Evolutionary conservation across 1,284 basidiomycete species (phyloP).

Genomic region (Apiotrichum laibachii): DNA sequence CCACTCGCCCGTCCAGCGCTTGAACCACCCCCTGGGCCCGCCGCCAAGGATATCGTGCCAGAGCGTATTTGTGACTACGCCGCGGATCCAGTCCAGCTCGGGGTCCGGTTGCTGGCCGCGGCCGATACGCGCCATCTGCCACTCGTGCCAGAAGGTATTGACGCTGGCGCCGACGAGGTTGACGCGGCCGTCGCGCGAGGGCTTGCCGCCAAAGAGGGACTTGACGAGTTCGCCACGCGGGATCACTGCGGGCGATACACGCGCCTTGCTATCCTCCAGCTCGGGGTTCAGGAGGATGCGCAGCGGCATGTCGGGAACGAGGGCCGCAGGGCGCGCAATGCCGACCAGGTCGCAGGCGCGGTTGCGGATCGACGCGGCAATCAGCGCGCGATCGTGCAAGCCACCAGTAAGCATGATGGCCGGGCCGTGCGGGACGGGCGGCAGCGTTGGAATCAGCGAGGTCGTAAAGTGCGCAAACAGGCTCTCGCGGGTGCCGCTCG

Average conservation of each 20-base stretch:
- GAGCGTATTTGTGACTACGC: constrained; percentile 27
- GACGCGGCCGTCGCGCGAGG: constrained; percentile 10
- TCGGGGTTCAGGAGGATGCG: constrained; percentile 34
- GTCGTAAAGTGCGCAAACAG: constrained; percentile 45
- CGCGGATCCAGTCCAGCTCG: constrained; percentile 34
- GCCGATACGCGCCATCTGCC: constrained; percentile 43
- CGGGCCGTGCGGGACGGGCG: constrained; percentile 37
- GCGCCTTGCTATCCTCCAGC: constrained; percentile 23
- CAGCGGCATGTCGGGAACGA: constrained; percentile 33
- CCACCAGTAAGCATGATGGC: constrained; percentile 47
- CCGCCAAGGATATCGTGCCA: constrained; percentile 37
- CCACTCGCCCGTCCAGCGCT: constrained; percentile 15
- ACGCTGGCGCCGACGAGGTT: constrained; percentile 45
- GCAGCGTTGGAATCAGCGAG: constrained; percentile 34
- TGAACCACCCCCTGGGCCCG: constrained; percentile 25
- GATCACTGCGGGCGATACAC: constrained; percentile 33
- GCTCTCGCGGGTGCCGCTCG: constrained; percentile 31
- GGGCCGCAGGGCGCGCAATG: constrained; percentile 42
- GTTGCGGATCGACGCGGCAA: constrained; percentile 31
- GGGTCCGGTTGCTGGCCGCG: constrained; percentile 38
- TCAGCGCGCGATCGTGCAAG: constrained; percentile 38
- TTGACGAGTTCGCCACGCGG: constrained; percentile 26
- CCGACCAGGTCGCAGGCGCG: constrained; percentile 43
- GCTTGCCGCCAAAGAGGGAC: constrained; percentile 26
- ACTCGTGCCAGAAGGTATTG: constrained; percentile 47